These are phyloP conservation scores for Colletotrichum lentis DNA, from an alignment of 2,329 filamentous ascomycete genomes.

Conservation along the genomic window DNA sequence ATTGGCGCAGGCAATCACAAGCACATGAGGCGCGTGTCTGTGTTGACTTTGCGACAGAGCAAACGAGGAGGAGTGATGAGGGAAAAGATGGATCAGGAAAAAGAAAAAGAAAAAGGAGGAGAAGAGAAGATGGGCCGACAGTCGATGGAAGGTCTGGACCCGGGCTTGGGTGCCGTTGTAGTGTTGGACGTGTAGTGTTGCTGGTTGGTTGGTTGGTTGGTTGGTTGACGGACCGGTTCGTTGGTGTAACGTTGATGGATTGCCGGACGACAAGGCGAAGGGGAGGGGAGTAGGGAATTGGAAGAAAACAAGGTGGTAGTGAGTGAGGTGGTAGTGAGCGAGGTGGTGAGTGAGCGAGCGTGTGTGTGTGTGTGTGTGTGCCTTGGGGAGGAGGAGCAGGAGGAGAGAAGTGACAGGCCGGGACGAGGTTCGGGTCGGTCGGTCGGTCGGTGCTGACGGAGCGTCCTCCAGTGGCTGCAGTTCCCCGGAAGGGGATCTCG, in stretches of 20 bases:
- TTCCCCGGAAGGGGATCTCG: conserved; percentile 25
- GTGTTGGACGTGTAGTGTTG: not conserved
- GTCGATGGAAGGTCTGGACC: conserved; percentile 22
- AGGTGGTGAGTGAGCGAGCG: not conserved
- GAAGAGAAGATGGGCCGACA: conserved; percentile 3
- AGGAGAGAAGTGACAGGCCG: too few relatives aligned
- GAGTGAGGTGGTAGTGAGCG: not conserved
- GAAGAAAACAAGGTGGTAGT: conserved; percentile 4
- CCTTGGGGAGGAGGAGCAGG: not conserved
- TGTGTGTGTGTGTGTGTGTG: not conserved
- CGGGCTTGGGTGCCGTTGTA: conserved; percentile 10
- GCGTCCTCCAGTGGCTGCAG: conserved; percentile 15
- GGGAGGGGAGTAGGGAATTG: conserved; percentile 5
- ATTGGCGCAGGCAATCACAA: not conserved
- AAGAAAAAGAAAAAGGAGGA: conserved; percentile 9
- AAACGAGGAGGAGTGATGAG: not conserved
- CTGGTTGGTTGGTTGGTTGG: conserved; percentile 22
- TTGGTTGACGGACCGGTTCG: not conserved
- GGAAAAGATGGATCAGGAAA: not conserved
- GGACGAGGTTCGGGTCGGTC: conserved; percentile 1
- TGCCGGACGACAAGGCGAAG: conserved; percentile 1
- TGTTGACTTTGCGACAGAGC: not conserved
- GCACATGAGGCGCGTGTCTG: not conserved
- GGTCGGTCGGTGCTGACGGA: conserved; percentile 1
- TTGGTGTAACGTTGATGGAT: conserved; percentile 15